Evolutionary conservation across 2,329 filamentous ascomycete species (phyloP).

Genomic region (Epichloe gansuensis): DNA sequence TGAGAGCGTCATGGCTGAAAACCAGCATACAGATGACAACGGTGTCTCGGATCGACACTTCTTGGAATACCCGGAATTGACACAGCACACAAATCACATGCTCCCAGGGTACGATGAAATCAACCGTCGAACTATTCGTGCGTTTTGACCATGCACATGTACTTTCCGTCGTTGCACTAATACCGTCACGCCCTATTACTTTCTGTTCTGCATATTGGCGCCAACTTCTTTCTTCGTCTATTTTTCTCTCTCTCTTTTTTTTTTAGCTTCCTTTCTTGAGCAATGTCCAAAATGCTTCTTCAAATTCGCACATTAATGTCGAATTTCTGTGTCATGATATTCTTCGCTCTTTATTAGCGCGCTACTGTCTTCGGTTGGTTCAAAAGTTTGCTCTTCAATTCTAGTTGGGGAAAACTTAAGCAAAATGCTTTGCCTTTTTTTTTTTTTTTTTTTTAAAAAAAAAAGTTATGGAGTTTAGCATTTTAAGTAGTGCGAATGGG

Average conservation of each 20-base stretch:
- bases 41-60: slow-evolving; percentile 30
- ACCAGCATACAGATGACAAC: slow-evolving; percentile 32
- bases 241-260: too few species aligned
- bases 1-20: slow-evolving; percentile 31
- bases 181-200: background rate
- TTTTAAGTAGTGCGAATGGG: background rate
- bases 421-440: background rate
- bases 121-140: slow-evolving; percentile 14
- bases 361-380: background rate
- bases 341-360: too few species aligned
- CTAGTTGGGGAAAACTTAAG: background rate
- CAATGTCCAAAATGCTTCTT: too few species aligned
- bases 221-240: background rate
- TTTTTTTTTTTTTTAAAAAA: background rate
- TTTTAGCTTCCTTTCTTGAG: too few species aligned
- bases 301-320: too few species aligned
- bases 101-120: slow-evolving; percentile 30
- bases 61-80: slow-evolving; percentile 21
- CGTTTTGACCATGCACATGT: background rate
- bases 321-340: too few species aligned
- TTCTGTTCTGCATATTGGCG: background rate
- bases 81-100: slow-evolving; percentile 19
- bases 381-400: background rate
- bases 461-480: background rate
- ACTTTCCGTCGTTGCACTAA: background rate